Percentiles rank a stretch among this genome's conserved stretches.
phyloP scores from a whole-genome alignment of 768 basidiomycete species.

The Rhodotorula sphaerocarpa region DNA sequence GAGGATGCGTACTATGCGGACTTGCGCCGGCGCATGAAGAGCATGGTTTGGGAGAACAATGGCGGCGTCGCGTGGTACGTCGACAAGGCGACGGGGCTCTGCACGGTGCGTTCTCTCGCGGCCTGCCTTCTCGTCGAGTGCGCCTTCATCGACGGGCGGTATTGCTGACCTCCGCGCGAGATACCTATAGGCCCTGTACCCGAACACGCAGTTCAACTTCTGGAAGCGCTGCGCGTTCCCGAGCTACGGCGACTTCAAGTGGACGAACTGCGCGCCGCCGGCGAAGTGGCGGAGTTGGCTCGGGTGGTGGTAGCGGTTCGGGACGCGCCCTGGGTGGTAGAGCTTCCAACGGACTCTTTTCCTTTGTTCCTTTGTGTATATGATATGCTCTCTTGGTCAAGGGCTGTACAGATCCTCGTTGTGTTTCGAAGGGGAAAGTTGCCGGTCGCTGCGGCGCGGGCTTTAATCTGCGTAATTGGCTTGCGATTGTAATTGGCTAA shows the following conservation, averaged over 20 bases:
- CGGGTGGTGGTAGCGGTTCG: background rate
- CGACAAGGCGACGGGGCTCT: constrained; percentile 23
- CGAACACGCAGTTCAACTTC: constrained; percentile 28
- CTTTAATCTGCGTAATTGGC: no score
- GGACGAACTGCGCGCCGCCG: background rate
- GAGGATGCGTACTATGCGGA: constrained; percentile 17
- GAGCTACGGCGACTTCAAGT: constrained; percentile 7
- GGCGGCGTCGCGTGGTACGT: constrained; percentile 33
- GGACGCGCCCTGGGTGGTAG: no score
- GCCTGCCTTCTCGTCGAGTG: no score
- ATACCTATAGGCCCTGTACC: constrained; percentile 27
- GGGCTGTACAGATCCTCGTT: no score
- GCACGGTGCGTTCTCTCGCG: constrained; percentile 14
- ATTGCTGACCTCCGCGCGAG: background rate
- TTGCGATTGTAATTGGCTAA: no score
- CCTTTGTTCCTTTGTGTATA: no score
- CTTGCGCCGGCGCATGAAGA: constrained; percentile 33
- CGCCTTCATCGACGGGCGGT: background rate
- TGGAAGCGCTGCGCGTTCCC: constrained; percentile 25
- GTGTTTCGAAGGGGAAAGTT: no score
- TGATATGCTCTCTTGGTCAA: no score
- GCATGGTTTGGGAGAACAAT: constrained; percentile 31
- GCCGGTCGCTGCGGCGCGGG: no score
- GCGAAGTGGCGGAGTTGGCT: background rate
- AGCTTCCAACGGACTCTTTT: no score